These are phyloP conservation scores for Lablab purpureus DNA, from an alignment of 306 rosid genomes.

Conservation along the genomic window DNA sequence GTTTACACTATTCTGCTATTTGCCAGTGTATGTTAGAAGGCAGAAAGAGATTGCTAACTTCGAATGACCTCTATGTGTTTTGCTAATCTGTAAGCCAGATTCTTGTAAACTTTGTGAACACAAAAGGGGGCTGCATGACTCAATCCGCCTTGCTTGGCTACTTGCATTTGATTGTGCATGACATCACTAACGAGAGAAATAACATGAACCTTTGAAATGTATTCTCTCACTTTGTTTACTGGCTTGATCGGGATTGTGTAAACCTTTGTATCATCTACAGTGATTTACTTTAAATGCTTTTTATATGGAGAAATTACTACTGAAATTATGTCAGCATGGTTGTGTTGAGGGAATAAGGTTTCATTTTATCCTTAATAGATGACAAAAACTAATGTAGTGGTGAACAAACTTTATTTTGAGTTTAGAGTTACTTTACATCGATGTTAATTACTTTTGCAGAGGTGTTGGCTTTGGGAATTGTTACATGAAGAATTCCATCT, in stretches of 20 bases:
- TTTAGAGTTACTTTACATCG: constrained; percentile 41
- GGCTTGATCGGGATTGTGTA: constrained; percentile 27
- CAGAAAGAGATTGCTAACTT: constrained; percentile 18
- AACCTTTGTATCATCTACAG: background rate
- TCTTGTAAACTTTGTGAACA: constrained; percentile 28
- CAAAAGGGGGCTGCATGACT: background rate
- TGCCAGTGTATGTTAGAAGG: constrained; percentile 18
- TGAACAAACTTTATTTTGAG: constrained; percentile 4
- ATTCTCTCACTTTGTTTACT: constrained; percentile 24
- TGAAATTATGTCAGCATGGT: constrained; percentile 23
- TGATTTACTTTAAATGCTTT: constrained; percentile 6
- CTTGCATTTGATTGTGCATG: constrained; percentile 32
- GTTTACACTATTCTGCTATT: constrained; percentile 37
- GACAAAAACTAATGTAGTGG: constrained; percentile 17
- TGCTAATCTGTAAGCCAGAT: constrained; percentile 22
- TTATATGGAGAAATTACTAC: background rate
- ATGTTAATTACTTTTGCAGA: constrained; percentile 41
- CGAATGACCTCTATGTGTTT: constrained; percentile 6
- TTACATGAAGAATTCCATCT: constrained; percentile 51
- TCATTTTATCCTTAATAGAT: constrained; percentile 19
- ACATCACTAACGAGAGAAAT: constrained; percentile 29
- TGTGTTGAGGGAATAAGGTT: background rate
- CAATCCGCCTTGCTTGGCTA: constrained; percentile 14
- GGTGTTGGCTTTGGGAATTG: constrained; percentile 42
- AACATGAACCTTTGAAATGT: background rate